phyloP scores from a whole-genome alignment of 1,284 basidiomycete species.

The Thelephora terrestris region DNA sequence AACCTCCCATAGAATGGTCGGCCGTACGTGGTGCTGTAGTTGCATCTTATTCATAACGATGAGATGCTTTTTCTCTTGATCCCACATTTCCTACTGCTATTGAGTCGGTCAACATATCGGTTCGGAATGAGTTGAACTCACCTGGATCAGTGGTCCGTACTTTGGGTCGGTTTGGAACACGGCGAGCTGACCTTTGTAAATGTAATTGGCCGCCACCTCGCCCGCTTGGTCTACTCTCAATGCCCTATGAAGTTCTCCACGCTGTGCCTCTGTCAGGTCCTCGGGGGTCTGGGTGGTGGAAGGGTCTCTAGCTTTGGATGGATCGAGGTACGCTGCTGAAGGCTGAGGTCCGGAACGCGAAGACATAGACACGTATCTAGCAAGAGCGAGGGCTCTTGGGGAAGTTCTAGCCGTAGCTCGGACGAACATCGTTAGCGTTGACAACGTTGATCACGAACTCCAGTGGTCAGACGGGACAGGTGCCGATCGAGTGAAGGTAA shows the following conservation, averaged over 20 bases:
- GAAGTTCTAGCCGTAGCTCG: too few relatives aligned
- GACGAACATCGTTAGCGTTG: too few relatives aligned
- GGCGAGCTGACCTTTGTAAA: conserved; percentile 78
- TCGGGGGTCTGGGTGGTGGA: conserved; percentile 39
- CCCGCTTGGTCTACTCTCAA: conserved; percentile 89
- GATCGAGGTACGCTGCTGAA: conserved; percentile 27
- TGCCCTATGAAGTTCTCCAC: conserved; percentile 45
- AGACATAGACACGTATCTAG: neutral
- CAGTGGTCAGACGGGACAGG: too few relatives aligned
- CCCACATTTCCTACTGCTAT: conserved; percentile 82
- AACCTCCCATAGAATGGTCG: conserved; percentile 74
- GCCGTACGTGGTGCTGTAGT: conserved; percentile 75
- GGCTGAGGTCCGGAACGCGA: conserved; percentile 14
- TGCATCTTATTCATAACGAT: conserved; percentile 78
- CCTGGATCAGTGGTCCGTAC: conserved; percentile 70
- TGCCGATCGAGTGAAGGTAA: too few relatives aligned
- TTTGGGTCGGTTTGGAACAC: conserved; percentile 54
- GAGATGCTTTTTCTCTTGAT: conserved; percentile 91
- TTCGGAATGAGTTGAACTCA: conserved; percentile 21
- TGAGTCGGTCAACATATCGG: neutral
- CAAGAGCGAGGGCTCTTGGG: too few relatives aligned
- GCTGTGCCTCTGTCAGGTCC: conserved; percentile 37
- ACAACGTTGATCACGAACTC: too few relatives aligned
- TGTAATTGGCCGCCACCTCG: conserved; percentile 89
- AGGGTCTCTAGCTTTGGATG: conserved; percentile 21